phyloP scores from a whole-genome alignment of 1,284 basidiomycete species.

The Ganoderma lucidum region DNA sequence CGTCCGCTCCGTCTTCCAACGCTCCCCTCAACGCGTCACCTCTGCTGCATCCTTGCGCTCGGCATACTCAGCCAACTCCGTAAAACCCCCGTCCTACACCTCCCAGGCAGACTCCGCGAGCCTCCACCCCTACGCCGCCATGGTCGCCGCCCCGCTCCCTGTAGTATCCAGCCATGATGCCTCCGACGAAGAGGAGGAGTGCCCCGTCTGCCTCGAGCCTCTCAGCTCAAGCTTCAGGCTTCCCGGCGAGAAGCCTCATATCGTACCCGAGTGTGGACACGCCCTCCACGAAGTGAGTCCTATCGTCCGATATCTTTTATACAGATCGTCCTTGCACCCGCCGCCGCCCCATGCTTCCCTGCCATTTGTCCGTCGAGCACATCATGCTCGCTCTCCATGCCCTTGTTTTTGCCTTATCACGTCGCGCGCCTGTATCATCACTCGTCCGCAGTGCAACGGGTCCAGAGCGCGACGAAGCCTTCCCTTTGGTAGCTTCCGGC shows the following conservation, averaged over 20 bases:
- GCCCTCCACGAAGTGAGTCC: constrained; percentile 87
- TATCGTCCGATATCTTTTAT: constrained; percentile 11
- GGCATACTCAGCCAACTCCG: constrained; percentile 42
- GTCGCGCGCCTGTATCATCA: constrained; percentile 10
- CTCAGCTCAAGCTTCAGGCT: constrained; percentile 88
- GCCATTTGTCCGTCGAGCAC: not conserved
- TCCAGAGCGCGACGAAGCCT: not conserved
- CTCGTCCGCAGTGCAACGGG: not conserved
- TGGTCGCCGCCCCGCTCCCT: constrained; percentile 68
- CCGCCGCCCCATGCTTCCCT: not conserved
- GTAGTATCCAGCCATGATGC: constrained; percentile 70
- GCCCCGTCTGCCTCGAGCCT: constrained; percentile 91
- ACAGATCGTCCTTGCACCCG: not conserved
- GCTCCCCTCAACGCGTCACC: constrained; percentile 41
- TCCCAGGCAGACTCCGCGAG: constrained; percentile 32
- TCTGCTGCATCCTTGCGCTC: constrained; percentile 49
- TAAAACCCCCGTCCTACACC: constrained; percentile 33
- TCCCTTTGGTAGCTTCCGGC: not conserved
- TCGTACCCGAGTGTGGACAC: constrained; percentile 97
- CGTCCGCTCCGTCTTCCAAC: constrained; percentile 50
- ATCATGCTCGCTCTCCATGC: not conserved
- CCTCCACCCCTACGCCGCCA: constrained; percentile 58
- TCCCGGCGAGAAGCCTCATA: constrained; percentile 95
- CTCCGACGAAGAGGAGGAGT: constrained; percentile 82
- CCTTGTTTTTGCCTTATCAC: constrained; percentile 13